Base-by-base conservation (phyloP, 2,329 filamentous ascomycete species). In the Nannizziopsis arthrosporioides region DNA sequence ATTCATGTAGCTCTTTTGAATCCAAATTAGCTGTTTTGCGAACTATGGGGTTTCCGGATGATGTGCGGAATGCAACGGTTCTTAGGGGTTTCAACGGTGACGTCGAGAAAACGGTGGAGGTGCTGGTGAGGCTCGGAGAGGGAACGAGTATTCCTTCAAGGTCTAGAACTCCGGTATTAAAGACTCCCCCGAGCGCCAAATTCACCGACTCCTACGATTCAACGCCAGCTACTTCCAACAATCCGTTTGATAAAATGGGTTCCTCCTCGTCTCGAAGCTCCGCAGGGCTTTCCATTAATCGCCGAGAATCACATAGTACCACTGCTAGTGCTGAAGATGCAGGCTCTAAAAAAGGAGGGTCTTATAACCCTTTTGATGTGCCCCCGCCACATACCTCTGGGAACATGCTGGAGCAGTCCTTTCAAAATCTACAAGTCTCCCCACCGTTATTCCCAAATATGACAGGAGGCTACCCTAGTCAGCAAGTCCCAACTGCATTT, bases 11-110 rank as follows among this genome's bases (percentile, higher is more conserved):
- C 51, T 71, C 57, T 56, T 74, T 81, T 47, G 86, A 93, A 38
- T 73, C 76, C 43, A 96, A 96, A 63, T 67, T 96, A 62, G 72
- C 73, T 2, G 81, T 79, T 45, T 69, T 98, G 49, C 78, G 81
- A 48, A 88, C 95, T 49, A 94, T 96, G 88, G 92, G 92, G 0
- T 98, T 98, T 59, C 72, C 71, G 3, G 88, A 98, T 61, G 80
- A 83, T 37, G 85, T 83, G 57, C 79, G 84, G 51, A 96, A 95
- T 60, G 74, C 79, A 3, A 80, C 83, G 45, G 80, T 95, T 19
- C 69, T 98, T 14, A 89, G 88, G 61, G 84, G 84, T 2, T 75
- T 93, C 27, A 81, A 84, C 59, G 89, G 90, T 3, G 89, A 92
- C 60, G 62, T 98, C 50, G 87, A 95, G 56, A 83, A 80, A 63